These are phyloP conservation scores for Marasmius tenuissimus DNA, from an alignment of 1,284 basidiomycete species.

Conservation along the genomic window DNA sequence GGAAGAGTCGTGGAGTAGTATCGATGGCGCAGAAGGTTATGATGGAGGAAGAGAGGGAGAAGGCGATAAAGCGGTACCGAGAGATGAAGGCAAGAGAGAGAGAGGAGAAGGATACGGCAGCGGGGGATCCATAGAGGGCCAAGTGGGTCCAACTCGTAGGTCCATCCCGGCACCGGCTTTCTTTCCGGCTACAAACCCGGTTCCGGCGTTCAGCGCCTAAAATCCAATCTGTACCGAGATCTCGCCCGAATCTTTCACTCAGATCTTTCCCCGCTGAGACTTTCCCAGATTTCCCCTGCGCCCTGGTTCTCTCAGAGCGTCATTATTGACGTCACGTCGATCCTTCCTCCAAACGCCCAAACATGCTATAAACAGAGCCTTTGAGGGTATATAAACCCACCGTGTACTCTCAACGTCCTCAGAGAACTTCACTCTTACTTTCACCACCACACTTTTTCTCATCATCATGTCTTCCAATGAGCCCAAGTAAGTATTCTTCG, in stretches of 20 bases:
- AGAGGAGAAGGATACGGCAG: conserved; percentile 2
- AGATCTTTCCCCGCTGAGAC: too few relatives aligned
- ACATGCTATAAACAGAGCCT: too few relatives aligned
- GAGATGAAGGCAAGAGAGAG: conserved; percentile 54
- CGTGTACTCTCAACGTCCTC: too few relatives aligned
- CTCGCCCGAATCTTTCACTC: too few relatives aligned
- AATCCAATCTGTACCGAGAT: too few relatives aligned
- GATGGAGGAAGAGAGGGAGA: conserved; percentile 75
- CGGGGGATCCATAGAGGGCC: background rate
- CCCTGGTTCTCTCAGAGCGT: too few relatives aligned
- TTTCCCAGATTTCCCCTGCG: too few relatives aligned
- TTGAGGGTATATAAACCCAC: too few relatives aligned
- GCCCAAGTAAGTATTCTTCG: background rate
- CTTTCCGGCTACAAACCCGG: background rate
- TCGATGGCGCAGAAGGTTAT: conserved; percentile 74
- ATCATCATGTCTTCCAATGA: conserved; percentile 9
- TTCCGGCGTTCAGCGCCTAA: too few relatives aligned
- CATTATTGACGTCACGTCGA: too few relatives aligned
- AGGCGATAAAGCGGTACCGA: conserved; percentile 64
- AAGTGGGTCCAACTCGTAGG: too few relatives aligned
- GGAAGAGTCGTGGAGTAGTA: conserved; percentile 46
- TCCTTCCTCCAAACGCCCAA: too few relatives aligned
- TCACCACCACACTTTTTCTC: background rate
- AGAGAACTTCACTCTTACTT: background rate
- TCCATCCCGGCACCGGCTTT: background rate